Percentiles rank a stretch among this genome's conserved stretches.
Evolutionary conservation across 768 basidiomycete genomes (phyloP).

Genomic region (Macrolepiota dolichaula): DNA sequence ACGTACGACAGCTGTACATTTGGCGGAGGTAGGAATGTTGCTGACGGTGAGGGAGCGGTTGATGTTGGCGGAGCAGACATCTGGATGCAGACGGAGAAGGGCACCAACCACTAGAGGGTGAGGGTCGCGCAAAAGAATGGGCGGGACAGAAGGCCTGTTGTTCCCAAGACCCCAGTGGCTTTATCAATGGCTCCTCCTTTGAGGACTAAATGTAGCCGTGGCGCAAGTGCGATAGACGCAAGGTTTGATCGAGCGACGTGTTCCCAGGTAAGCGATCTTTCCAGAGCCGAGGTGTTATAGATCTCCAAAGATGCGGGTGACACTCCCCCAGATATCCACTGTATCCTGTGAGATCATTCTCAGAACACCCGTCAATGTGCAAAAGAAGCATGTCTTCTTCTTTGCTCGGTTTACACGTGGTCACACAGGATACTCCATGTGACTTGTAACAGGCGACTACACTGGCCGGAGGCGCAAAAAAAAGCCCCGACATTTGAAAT

Average conservation of each 20-base stretch:
- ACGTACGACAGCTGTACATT: slow-evolving; percentile 30
- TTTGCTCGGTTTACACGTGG: background rate
- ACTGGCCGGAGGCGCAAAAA: background rate
- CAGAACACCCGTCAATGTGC: background rate
- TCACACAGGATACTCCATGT: background rate
- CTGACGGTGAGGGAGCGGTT: background rate
- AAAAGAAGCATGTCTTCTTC: background rate
- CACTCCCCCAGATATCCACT: background rate
- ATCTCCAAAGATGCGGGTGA: background rate
- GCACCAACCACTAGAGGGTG: background rate
- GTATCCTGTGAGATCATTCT: slow-evolving; percentile 3
- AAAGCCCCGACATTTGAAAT: background rate
- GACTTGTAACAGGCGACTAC: background rate
- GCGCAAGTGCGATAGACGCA: background rate
- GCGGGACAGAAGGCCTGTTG: background rate
- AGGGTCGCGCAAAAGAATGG: background rate
- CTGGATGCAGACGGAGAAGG: background rate
- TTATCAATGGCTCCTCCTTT: background rate
- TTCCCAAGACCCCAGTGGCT: background rate
- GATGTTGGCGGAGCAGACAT: slow-evolving; percentile 4
- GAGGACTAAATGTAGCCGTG: slow-evolving; percentile 5
- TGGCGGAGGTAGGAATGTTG: slow-evolving; percentile 16
- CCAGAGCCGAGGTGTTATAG: background rate
- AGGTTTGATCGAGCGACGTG: background rate
- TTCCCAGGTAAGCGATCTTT: background rate